Conservation (phyloP, 2,329 filamentous ascomycete genomes). For the Colletotrichum plurivorum region DNA sequence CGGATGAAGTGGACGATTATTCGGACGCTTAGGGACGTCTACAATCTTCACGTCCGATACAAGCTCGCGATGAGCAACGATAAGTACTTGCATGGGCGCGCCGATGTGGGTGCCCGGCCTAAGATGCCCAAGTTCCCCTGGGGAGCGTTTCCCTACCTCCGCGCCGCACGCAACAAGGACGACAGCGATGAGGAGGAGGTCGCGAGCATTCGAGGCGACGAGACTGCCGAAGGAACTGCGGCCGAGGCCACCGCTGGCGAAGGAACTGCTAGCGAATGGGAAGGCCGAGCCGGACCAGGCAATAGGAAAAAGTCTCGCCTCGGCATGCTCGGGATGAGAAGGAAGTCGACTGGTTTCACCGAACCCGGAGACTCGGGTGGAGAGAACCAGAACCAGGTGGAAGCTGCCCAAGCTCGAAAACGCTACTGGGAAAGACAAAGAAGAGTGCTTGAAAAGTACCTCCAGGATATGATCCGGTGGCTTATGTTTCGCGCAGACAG, state of each 20-base stretch:
- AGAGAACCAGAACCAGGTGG: conserved; percentile 53
- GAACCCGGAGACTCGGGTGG: conserved; percentile 60
- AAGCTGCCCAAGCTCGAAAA: conserved; percentile 59
- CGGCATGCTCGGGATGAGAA: conserved; percentile 66
- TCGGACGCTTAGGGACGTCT: conserved; percentile 88
- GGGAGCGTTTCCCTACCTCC: conserved; percentile 90
- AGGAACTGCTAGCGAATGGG: conserved; percentile 54
- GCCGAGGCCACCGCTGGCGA: conserved; percentile 69
- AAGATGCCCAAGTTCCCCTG: conserved; percentile 93
- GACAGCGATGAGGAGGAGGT: conserved; percentile 84
- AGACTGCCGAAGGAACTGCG: conserved; percentile 60
- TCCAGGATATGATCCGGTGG: conserved; percentile 95
- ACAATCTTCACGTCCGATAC: conserved; percentile 94
- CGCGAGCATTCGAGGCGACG: conserved; percentile 54
- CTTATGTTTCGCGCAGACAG: conserved; percentile 97
- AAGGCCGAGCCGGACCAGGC: conserved; percentile 33
- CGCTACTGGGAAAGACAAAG: conserved; percentile 87
- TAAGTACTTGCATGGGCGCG: conserved; percentile 80
- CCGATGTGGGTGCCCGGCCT: conserved; percentile 75
- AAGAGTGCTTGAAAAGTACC: conserved; percentile 87
- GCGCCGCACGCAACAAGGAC: conserved; percentile 83
- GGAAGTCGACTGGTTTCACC: conserved; percentile 65
- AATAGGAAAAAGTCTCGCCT: conserved; percentile 66
- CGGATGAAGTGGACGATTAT: conserved; percentile 97
- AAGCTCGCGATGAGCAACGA: conserved; percentile 88